Base-by-base conservation (phyloP, 129 eudicot species). In the Flaveria ramosissima region DNA sequence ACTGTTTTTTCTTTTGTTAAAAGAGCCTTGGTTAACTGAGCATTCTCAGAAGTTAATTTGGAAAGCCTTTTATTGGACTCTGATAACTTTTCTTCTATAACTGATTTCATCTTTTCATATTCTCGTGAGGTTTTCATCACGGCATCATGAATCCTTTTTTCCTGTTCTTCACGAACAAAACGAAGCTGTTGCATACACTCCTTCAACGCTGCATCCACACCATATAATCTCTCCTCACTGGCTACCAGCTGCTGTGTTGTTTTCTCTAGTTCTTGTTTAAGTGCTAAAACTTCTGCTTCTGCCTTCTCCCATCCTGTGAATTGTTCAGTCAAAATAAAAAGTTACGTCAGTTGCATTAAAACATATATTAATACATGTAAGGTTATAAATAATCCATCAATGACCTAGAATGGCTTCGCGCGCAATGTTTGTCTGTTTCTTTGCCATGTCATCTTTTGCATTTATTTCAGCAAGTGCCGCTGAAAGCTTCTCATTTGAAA, bases 361-460 rank as follows among this genome's bases (percentile, higher is more conserved):
- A 24, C 52, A 7, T 4, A 26, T 63, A 5, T 42, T 13, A 27
- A 42, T 45, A 48, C 10, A 1, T 4, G 16, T 16, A 68, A 77
- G 23, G 4, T 16, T n/a, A 6, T 42, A 36, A 47, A 70, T 76
- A 43, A 86, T 62, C 20, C 50, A 8, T 57, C 23, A 66, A 74
- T 79, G 52, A 94, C 98, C 97, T 89, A 90, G 87, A 81, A 89
- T 87, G 51, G 98, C 98, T 84, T 94, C 98, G 71, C 91, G 89
- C 16, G 92, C 93, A 77, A 90, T 88, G 86, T 84, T 86, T 23
- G 88, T 80, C 80, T 90, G 96, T 79, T 90, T 87, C 81, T 78
- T 83, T 13, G 86, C 90, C 47, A 90, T 71, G 57, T 85, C 88
- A 77, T 93, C 98, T 82, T 87, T 94, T 66, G 86, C 82, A 45